These are phyloP conservation scores for Aaosphaeria pasadenensis DNA, from an alignment of 2,329 filamentous ascomycete species.

Conservation along the genomic window DNA sequence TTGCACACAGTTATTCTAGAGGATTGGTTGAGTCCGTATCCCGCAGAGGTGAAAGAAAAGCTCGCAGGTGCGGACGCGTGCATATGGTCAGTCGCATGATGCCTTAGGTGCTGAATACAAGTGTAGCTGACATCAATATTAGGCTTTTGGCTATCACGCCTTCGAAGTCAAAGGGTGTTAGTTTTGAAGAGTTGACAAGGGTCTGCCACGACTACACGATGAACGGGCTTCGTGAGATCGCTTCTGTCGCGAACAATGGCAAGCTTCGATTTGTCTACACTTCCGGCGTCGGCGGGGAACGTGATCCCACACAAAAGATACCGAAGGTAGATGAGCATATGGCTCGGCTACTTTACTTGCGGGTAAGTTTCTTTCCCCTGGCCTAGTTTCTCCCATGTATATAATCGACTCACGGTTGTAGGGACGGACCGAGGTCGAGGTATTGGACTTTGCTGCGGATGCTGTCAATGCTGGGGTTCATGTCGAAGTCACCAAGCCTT, in stretches of 20 bases:
- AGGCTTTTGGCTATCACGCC: not conserved
- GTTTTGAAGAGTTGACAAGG: conserved; percentile 4
- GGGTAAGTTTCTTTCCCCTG: no score
- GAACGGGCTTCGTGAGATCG: conserved; percentile 1
- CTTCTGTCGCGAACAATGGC: conserved; percentile 1
- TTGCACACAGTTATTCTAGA: conserved; percentile 4
- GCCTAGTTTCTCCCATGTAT: no score
- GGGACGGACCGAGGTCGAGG: not conserved
- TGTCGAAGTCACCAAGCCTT: not conserved
- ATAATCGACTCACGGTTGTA: not conserved
- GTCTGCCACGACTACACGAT: conserved; percentile 8
- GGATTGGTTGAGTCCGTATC: conserved; percentile 5
- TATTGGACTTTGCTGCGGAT: not conserved
- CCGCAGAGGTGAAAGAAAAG: conserved; percentile 3
- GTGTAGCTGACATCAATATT: not conserved
- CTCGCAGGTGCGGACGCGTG: conserved; percentile 4
- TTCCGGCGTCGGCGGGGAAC: conserved; percentile 5
- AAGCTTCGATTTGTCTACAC: conserved; percentile 10
- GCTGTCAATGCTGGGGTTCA: not conserved
- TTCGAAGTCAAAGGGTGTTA: not conserved
- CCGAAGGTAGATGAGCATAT: no score
- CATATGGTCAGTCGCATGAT: conserved; percentile 4
- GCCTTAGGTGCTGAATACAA: not conserved
- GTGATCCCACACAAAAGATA: conserved; percentile 5
- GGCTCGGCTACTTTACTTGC: no score